Evolutionary conservation across 768 basidiomycete species (phyloP).

Genomic region (Rhodocollybia butyracea): DNA sequence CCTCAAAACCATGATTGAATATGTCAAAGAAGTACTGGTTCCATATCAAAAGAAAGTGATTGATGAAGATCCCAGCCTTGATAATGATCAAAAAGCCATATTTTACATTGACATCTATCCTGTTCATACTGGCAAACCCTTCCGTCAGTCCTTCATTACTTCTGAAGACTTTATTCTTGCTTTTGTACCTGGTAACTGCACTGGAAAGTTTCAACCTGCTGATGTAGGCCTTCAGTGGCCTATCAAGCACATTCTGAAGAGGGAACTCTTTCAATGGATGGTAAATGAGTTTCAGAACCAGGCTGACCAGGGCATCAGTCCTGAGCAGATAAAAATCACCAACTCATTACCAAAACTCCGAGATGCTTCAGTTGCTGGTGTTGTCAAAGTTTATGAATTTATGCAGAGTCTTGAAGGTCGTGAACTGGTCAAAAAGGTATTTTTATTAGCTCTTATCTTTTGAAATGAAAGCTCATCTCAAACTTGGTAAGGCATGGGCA

Average conservation of each 20-base stretch:
- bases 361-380: slow-evolving; percentile 16
- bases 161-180: slow-evolving; percentile 15
- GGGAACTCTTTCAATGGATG: slow-evolving; percentile 12
- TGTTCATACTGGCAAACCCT: slow-evolving; percentile 22
- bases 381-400: slow-evolving; percentile 17
- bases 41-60: slow-evolving; percentile 13
- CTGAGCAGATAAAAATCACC: slow-evolving; percentile 14
- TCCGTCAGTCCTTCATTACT: slow-evolving; percentile 14
- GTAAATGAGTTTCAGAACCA: slow-evolving; percentile 15
- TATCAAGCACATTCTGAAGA: slow-evolving; percentile 23
- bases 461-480: neutral
- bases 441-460: neutral
- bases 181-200: slow-evolving; percentile 26
- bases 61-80: slow-evolving; percentile 5
- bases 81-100: slow-evolving; percentile 17
- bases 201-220: slow-evolving; percentile 22
- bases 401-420: slow-evolving; percentile 10
- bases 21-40: slow-evolving; percentile 12
- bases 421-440: slow-evolving; percentile 17
- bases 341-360: slow-evolving; percentile 18
- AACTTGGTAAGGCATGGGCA: slow-evolving; percentile 12
- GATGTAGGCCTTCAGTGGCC: slow-evolving; percentile 26
- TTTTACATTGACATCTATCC: slow-evolving; percentile 24
- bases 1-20: slow-evolving; percentile 24
- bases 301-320: slow-evolving; percentile 9